Conservation (phyloP, 73 alveolate species). For the Uronychia binucleata region DNA sequence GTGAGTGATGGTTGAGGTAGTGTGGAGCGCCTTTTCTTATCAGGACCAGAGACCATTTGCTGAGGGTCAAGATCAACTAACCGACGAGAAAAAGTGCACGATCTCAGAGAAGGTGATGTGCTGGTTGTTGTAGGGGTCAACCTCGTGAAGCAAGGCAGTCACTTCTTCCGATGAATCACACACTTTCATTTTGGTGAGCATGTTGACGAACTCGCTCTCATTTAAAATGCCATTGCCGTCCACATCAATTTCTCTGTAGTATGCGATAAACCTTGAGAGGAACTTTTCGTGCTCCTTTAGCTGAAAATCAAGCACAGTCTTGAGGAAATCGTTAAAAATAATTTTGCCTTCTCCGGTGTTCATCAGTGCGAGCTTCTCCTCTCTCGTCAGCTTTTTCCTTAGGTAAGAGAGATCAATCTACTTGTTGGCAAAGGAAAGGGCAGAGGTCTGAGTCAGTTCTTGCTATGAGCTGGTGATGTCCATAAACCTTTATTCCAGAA, state of each 20-base stretch:
- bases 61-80: neutral
- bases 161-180: neutral
- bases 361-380: slow-evolving; percentile 55
- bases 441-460: slow-evolving; percentile 48
- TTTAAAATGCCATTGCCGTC: slow-evolving; percentile 91
- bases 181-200: slow-evolving; percentile 57
- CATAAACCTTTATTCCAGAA: slow-evolving; percentile 27
- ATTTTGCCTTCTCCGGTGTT: slow-evolving; percentile 39
- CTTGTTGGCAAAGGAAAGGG: slow-evolving; percentile 47
- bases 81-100: slow-evolving; percentile 47
- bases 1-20: too few species aligned
- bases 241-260: slow-evolving; percentile 80
- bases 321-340: slow-evolving; percentile 25
- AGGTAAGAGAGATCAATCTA: too few species aligned
- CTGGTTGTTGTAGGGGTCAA: slow-evolving; percentile 74
- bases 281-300: slow-evolving; percentile 94
- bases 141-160: neutral
- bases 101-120: slow-evolving; percentile 76
- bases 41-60: neutral
- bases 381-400: slow-evolving; percentile 54
- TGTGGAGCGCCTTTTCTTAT: neutral
- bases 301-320: slow-evolving; percentile 90
- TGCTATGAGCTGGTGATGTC: neutral
- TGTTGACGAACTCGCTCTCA: slow-evolving; percentile 84
- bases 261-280: slow-evolving; percentile 74